These are phyloP conservation scores for Candida sp. DNA, from an alignment of 1,139 yeast genomes.

Conservation along the genomic window DNA sequence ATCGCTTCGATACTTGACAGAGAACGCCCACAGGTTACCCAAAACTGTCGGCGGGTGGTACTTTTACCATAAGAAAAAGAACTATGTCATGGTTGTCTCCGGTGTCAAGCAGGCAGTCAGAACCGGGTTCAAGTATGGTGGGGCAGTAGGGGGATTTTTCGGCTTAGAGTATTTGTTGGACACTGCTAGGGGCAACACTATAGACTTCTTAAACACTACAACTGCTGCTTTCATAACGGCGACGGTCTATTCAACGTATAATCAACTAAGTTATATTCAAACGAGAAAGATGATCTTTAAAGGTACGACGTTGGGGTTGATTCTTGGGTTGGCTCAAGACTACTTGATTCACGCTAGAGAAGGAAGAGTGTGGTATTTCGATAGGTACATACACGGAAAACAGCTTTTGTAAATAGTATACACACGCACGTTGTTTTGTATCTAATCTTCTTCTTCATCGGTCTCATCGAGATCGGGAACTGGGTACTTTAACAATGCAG, in stretches of 20 bases:
- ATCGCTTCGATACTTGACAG: constrained; percentile 70
- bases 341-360: constrained; percentile 59
- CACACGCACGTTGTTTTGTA: not conserved
- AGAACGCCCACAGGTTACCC: constrained; percentile 85
- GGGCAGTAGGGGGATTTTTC: constrained; percentile 56
- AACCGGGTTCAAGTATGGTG: constrained; percentile 48
- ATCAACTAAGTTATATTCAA: constrained; percentile 51
- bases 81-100: constrained; percentile 68
- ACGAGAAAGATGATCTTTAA: constrained; percentile 49
- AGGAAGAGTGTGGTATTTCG: constrained; percentile 67
- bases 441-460: constrained; percentile 29
- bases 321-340: constrained; percentile 71
- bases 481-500: constrained; percentile 85
- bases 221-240: constrained; percentile 46
- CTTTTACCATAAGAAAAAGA: constrained; percentile 84
- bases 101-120: constrained; percentile 53
- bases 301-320: constrained; percentile 62
- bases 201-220: constrained; percentile 67
- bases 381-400: constrained; percentile 13
- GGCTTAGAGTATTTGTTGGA: constrained; percentile 69
- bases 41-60: constrained; percentile 87
- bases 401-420: not conserved
- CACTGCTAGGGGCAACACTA: constrained; percentile 45
- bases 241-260: constrained; percentile 50
- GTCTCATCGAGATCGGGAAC: constrained; percentile 83